These are phyloP conservation scores for Lentinus tigrinus DNA, from an alignment of 768 basidiomycete species.

Conservation along the genomic window DNA sequence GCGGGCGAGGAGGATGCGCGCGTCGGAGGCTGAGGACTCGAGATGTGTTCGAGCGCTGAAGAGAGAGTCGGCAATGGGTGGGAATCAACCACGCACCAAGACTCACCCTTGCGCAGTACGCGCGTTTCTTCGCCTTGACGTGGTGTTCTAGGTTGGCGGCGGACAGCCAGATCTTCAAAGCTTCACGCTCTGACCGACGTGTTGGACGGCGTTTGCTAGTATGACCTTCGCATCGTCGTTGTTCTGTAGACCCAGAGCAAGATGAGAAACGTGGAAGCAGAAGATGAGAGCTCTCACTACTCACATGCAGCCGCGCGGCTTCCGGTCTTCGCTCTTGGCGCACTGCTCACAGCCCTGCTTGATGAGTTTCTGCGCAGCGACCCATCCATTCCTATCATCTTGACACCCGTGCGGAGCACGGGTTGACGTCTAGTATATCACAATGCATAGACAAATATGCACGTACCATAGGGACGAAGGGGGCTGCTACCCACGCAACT, in stretches of 20 bases:
- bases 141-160: slow-evolving; percentile 91
- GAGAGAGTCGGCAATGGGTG: background rate
- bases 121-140: slow-evolving; percentile 81
- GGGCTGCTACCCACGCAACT: no score
- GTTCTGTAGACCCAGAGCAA: slow-evolving; percentile 47
- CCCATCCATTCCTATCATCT: no score
- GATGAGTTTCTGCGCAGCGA: slow-evolving; percentile 89
- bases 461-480: no score
- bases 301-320: slow-evolving; percentile 88
- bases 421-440: no score
- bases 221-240: slow-evolving; percentile 93
- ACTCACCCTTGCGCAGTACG: slow-evolving; percentile 84
- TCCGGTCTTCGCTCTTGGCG: slow-evolving; percentile 95
- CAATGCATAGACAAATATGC: no score
- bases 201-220: slow-evolving; percentile 90
- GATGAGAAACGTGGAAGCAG: no score
- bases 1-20: slow-evolving; percentile 86
- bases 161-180: slow-evolving; percentile 93
- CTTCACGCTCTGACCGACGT: slow-evolving; percentile 93
- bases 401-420: no score
- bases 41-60: slow-evolving; percentile 96
- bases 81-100: background rate
- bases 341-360: slow-evolving; percentile 94
- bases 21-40: slow-evolving; percentile 85
- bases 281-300: no score